Percentiles rank a stretch among this genome's conserved stretches.
These are phyloP conservation scores for Pleodorina starrii DNA, from an alignment of 139 green algal genomes.

Conservation along the genomic window DNA sequence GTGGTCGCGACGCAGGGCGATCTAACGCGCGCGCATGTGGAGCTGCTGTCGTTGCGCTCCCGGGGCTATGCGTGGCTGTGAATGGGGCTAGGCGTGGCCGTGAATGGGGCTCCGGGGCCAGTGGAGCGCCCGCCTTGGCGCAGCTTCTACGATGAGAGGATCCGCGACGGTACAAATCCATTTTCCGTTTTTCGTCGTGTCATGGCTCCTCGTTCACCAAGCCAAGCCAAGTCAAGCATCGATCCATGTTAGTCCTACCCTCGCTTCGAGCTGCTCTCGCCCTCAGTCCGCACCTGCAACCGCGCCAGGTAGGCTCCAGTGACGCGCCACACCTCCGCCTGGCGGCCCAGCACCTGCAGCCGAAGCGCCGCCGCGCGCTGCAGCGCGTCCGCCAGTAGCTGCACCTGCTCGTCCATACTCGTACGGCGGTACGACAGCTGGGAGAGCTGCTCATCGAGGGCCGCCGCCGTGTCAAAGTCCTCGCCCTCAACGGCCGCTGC, in stretches of 20 bases:
- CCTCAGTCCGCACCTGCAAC: slow-evolving; percentile 6
- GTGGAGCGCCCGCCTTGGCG: too few relatives aligned
- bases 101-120: too few relatives aligned
- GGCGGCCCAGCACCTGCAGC: background rate
- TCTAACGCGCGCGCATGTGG: too few relatives aligned
- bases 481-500: slow-evolving; percentile 65
- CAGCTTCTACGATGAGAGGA: too few relatives aligned
- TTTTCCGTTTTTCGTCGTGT: too few relatives aligned
- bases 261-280: background rate
- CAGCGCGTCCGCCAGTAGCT: background rate
- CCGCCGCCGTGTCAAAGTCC: slow-evolving; percentile 67
- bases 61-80: too few relatives aligned
- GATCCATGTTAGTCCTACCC: background rate
- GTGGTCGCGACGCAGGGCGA: too few relatives aligned
- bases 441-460: slow-evolving; percentile 60
- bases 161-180: too few relatives aligned
- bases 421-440: background rate
- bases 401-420: background rate
- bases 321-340: background rate
- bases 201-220: too few relatives aligned
- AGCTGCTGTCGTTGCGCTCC: too few relatives aligned
- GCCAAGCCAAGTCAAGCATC: too few relatives aligned
- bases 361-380: background rate
- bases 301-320: background rate
- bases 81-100: too few relatives aligned